Percentiles rank a stretch among this genome's conserved stretches.
Conservation (phyloP, 352 stramenopile genomes). For the Globisporangium irregulare region DNA sequence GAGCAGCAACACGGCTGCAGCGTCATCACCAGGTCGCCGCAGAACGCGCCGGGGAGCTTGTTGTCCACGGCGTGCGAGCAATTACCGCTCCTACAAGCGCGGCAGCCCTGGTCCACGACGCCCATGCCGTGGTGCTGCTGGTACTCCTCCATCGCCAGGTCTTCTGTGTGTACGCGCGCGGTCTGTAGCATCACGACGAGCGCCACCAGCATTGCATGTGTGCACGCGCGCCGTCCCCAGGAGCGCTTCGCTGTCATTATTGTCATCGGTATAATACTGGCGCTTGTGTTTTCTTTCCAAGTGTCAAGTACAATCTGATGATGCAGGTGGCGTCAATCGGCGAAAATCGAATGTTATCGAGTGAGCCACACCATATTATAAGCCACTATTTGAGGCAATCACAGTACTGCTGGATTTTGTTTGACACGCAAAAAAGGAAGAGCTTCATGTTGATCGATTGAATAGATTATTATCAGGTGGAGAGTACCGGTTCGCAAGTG, state of each 20-base stretch:
- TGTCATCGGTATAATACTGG: not conserved
- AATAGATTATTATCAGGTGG: not conserved
- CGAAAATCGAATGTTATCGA: not conserved
- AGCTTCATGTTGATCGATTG: not conserved
- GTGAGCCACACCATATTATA: not conserved
- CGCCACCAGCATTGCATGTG: not conserved
- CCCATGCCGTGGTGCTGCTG: slow-evolving; percentile 9
- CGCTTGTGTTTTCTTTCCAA: not conserved
- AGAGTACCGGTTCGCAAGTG: too few relatives aligned
- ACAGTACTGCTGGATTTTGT: not conserved
- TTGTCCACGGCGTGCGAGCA: slow-evolving; percentile 65
- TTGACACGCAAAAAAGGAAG: not conserved
- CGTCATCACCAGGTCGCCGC: slow-evolving; percentile 57
- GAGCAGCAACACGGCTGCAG: slow-evolving; percentile 73
- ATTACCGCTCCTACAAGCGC: slow-evolving; percentile 55
- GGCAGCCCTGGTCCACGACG: slow-evolving; percentile 42
- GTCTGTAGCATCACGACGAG: not conserved
- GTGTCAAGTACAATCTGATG: not conserved
- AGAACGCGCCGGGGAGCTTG: slow-evolving; percentile 52
- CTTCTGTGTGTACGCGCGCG: not conserved
- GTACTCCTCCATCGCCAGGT: slow-evolving; percentile 14
- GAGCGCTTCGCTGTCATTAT: not conserved
- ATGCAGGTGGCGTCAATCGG: not conserved
- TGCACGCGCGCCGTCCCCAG: not conserved
- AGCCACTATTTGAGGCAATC: not conserved